phyloP scores from a whole-genome alignment of 495 filamentous ascomycete species.

The Halenospora varia region DNA sequence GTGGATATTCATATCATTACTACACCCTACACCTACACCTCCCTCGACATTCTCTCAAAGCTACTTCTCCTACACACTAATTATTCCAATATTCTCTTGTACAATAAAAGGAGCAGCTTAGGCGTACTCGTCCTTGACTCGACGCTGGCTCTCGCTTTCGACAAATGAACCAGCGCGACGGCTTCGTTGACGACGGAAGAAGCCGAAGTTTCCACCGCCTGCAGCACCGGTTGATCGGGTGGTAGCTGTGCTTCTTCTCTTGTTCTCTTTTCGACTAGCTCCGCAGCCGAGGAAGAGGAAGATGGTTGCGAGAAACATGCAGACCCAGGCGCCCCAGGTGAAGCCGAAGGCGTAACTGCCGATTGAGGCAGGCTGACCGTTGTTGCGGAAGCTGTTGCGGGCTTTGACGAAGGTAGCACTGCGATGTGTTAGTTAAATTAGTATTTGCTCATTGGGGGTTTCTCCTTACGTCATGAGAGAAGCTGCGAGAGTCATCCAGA shows the following conservation, averaged over 20 bases:
- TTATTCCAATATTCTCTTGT: background rate
- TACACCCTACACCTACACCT: background rate
- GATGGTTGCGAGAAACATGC: constrained; percentile 64
- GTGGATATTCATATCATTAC: constrained; percentile 4
- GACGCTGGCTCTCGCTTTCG: constrained; percentile 47
- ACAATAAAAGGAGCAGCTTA: constrained; percentile 25
- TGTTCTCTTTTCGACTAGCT: constrained; percentile 16
- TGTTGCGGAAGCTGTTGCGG: constrained; percentile 62
- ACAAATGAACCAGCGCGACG: constrained; percentile 36
- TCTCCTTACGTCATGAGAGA: constrained; percentile 47
- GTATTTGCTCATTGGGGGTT: background rate
- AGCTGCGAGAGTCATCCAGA: constrained; percentile 43
- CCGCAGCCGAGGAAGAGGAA: constrained; percentile 60
- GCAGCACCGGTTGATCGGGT: background rate
- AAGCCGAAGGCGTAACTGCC: constrained; percentile 78
- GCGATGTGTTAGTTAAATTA: constrained; percentile 22
- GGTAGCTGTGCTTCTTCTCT: background rate
- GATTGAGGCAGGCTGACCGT: constrained; percentile 53
- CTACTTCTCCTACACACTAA: no score
- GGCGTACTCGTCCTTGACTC: constrained; percentile 64
- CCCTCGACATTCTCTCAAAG: no score
- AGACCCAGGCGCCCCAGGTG: constrained; percentile 75
- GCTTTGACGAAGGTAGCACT: constrained; percentile 74
- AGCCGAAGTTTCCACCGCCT: constrained; percentile 1
- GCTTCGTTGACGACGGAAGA: constrained; percentile 31